Percentiles rank a stretch among this genome's conserved stretches.
phyloP scores from a whole-genome alignment of 2,329 filamentous ascomycete genomes.

The Raffaelea arxii region DNA sequence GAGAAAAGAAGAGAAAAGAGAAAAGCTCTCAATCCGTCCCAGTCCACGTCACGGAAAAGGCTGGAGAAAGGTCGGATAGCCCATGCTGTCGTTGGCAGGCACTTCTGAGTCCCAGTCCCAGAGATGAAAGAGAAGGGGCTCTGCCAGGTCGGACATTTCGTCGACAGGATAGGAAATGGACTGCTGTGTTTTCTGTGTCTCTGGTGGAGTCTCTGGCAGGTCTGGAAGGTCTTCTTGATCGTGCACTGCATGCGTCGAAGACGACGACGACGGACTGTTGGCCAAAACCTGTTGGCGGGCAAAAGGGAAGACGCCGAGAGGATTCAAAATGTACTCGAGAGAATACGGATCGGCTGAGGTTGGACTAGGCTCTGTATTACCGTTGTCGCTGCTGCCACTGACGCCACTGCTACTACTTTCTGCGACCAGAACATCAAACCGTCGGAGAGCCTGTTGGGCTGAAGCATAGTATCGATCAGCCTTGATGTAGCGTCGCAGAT shows the following conservation, averaged over 20 bases:
- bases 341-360: constrained; percentile 4
- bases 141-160: background rate
- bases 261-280: background rate
- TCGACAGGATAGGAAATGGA: too few relatives aligned
- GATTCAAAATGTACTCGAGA: constrained; percentile 10
- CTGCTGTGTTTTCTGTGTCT: background rate
- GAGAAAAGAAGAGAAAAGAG: background rate
- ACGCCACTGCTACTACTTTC: background rate
- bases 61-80: constrained; percentile 8
- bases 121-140: background rate
- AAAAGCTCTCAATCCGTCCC: background rate
- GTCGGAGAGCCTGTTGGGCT: constrained; percentile 4
- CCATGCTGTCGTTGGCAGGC: constrained; percentile 7
- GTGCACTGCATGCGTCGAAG: too few relatives aligned
- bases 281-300: constrained; percentile 6
- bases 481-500: constrained; percentile 6
- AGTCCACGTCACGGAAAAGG: background rate
- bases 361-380: background rate
- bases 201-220: constrained; percentile 6
- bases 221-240: background rate
- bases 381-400: background rate
- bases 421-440: constrained; percentile 6
- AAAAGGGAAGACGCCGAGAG: constrained; percentile 10
- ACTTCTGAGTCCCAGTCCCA: constrained; percentile 8
- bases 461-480: constrained; percentile 9